Evolutionary conservation across 75 land plant genomes (phyloP), one percentile per base, ranked within the genome.

Genomic region (Azolla pinnata): DNA sequence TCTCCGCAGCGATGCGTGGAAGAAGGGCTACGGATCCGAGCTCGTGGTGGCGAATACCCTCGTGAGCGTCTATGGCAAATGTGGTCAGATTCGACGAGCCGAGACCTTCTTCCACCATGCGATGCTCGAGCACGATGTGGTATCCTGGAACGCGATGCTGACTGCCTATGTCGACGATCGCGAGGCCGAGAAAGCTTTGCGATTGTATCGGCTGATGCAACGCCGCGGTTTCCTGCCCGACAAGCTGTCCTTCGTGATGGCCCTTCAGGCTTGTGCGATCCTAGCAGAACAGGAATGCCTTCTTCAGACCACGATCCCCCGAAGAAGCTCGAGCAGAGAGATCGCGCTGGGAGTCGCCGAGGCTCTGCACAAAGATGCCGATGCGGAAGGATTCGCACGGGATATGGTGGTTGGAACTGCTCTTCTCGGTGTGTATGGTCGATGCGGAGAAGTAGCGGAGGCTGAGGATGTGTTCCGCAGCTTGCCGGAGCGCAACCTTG

Each of bases 261-360:
- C 31, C 31, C 53, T 63, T 31, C 51, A 33, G n/a, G 65, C 65
- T 26, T 63, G 65, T 30, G 17, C 31, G 9, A 29, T 18, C 3
- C 57, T 52, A 25, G 29, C 25, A 19, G 24, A 52, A 14, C 2
- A 24, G 54, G 54, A 52, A 26, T 3, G n/a, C n/a, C n/a, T n/a
- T n/a, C n/a, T n/a, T n/a, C n/a, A n/a, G n/a, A n/a, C n/a, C n/a
- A n/a, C n/a, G n/a, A n/a, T n/a, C n/a, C n/a, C n/a, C n/a, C n/a
- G n/a, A n/a, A n/a, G n/a, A n/a, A n/a, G n/a, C n/a, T n/a, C n/a
- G n/a, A n/a, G n/a, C n/a, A n/a, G n/a, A n/a, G n/a, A n/a, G 3
- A 25, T n/a, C 4, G 25, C 30, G 1, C 30, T 50, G 14, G 33
- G 14, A 24, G 16, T 25, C 18, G 65, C 42, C 12, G 28, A 46